Conservation (phyloP, 2,329 filamentous ascomycete species). For the Chaetomium strumarium region DNA sequence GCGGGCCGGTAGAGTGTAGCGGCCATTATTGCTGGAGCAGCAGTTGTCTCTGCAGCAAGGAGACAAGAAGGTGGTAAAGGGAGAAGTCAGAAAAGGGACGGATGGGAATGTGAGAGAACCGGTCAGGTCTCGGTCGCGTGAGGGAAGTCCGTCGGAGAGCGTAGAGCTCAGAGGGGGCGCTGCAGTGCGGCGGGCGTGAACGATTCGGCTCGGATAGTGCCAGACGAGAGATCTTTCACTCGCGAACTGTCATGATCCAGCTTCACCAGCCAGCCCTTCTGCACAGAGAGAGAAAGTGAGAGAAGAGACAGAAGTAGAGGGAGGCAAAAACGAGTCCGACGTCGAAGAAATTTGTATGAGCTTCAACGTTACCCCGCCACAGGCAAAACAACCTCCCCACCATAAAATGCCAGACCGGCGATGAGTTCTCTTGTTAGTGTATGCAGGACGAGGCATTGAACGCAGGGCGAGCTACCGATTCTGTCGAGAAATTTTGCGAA, state of each 20-base stretch:
- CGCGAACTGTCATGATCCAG: constrained; percentile 20
- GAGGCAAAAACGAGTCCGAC: constrained; percentile 6
- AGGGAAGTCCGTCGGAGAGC: neutral
- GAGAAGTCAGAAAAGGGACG: neutral
- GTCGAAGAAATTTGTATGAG: constrained; percentile 16
- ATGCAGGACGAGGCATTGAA: constrained; percentile 2
- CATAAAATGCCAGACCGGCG: constrained; percentile 12
- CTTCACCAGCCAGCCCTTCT: constrained; percentile 21
- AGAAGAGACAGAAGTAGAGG: constrained; percentile 6
- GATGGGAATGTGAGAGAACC: neutral
- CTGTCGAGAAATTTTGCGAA: constrained; percentile 12
- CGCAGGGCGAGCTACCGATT: constrained; percentile 4
- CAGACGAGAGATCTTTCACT: constrained; percentile 18
- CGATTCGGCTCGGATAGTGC: constrained; percentile 11
- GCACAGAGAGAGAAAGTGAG: constrained; percentile 10
- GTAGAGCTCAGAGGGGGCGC: neutral
- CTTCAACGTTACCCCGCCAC: constrained; percentile 14
- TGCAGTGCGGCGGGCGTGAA: neutral
- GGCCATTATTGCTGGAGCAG: constrained; percentile 29
- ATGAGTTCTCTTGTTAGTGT: constrained; percentile 13
- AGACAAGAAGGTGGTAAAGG: neutral
- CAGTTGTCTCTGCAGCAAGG: neutral
- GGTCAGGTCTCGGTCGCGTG: neutral
- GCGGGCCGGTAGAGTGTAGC: constrained; percentile 47
- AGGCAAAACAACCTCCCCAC: constrained; percentile 10